Conservation (phyloP, 1,284 basidiomycete genomes). For the Blastosporella zonata region DNA sequence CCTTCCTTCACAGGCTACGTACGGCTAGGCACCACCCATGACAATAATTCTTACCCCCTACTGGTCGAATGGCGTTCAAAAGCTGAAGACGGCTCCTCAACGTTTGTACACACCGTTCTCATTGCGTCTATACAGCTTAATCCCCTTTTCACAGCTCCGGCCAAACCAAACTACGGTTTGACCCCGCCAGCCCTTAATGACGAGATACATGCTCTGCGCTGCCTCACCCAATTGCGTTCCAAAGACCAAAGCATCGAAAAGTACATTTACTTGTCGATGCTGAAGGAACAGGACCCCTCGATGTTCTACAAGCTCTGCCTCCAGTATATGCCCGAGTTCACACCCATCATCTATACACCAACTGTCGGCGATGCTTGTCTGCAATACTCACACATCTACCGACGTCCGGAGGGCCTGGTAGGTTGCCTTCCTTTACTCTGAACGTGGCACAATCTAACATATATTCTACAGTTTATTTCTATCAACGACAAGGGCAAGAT, state of each 20-base stretch:
- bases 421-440: slow-evolving; percentile 26
- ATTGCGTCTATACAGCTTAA: slow-evolving; percentile 12
- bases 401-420: slow-evolving; percentile 76
- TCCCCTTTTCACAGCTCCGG: slow-evolving; percentile 37
- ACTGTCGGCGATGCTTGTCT: slow-evolving; percentile 88
- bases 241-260: slow-evolving; percentile 76
- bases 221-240: slow-evolving; percentile 66
- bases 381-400: slow-evolving; percentile 81
- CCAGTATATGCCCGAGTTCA: slow-evolving; percentile 70
- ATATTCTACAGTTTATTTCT: slow-evolving; percentile 64
- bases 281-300: slow-evolving; percentile 69
- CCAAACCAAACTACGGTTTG: slow-evolving; percentile 54
- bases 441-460: slow-evolving; percentile 2
- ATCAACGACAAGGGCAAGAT: slow-evolving; percentile 84
- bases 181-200: slow-evolving; percentile 61
- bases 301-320: slow-evolving; percentile 76
- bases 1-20: slow-evolving; percentile 6
- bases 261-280: slow-evolving; percentile 76
- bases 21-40: slow-evolving; percentile 37
- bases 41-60: slow-evolving; percentile 68
- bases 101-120: slow-evolving; percentile 38
- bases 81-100: slow-evolving; percentile 57
- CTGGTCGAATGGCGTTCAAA: slow-evolving; percentile 65
- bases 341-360: slow-evolving; percentile 90
- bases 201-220: slow-evolving; percentile 55